Evolutionary conservation across 2,329 filamentous ascomycete species (phyloP).

Genomic region (Exophiala aquamarina): DNA sequence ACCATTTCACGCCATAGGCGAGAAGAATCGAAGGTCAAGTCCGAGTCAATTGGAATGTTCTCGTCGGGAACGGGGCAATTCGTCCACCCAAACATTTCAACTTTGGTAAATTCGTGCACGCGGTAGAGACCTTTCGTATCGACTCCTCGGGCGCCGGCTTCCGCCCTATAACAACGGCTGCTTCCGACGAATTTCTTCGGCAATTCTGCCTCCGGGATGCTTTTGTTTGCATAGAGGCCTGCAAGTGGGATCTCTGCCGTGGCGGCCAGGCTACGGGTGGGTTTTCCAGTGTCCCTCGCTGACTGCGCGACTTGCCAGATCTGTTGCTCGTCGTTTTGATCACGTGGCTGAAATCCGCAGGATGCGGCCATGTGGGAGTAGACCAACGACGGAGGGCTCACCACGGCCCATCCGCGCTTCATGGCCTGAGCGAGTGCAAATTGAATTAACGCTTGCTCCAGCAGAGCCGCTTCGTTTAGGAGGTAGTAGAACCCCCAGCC

Average conservation of each 20-base stretch:
- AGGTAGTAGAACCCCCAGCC: constrained; percentile 99
- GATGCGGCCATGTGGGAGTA: constrained; percentile 88
- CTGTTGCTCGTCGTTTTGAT: constrained; percentile 87
- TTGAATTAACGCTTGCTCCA: constrained; percentile 92
- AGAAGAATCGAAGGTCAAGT: constrained; percentile 32
- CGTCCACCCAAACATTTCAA: constrained; percentile 96
- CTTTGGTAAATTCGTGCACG: constrained; percentile 98
- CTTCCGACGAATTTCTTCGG: constrained; percentile 79
- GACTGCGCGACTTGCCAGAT: constrained; percentile 76
- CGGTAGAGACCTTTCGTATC: constrained; percentile 94
- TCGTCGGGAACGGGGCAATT: constrained; percentile 49
- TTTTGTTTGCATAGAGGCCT: constrained; percentile 77
- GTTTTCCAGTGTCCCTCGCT: constrained; percentile 62
- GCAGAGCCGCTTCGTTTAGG: constrained; percentile 81
- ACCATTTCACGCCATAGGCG: constrained; percentile 80
- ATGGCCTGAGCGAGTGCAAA: constrained; percentile 77
- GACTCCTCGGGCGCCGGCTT: constrained; percentile 84
- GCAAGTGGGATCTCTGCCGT: constrained; percentile 95
- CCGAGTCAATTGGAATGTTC: constrained; percentile 13
- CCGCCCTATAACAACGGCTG: constrained; percentile 91
- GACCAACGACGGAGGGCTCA: constrained; percentile 84
- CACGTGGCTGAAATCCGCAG: constrained; percentile 92
- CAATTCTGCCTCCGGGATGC: constrained; percentile 63
- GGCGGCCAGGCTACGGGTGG: constrained; percentile 74
- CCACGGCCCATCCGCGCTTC: constrained; percentile 72